Evolutionary conservation across 2,329 filamentous ascomycete species (phyloP).

Genomic region (Eutypella sp.): DNA sequence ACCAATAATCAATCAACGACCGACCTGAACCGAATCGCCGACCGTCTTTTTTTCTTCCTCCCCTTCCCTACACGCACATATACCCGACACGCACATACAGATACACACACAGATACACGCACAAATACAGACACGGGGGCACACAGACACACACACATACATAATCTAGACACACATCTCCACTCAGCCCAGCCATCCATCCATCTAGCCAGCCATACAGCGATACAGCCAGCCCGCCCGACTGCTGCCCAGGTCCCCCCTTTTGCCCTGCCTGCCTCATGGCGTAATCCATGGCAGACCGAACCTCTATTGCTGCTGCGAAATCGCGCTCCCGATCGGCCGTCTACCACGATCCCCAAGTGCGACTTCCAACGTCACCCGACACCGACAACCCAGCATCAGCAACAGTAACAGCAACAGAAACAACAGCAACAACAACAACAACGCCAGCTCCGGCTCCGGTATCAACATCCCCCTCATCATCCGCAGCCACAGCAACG

Average conservation of each 20-base stretch:
- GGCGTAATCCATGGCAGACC: slow-evolving; percentile 67
- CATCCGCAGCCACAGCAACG: not conserved
- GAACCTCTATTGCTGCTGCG: slow-evolving; percentile 42
- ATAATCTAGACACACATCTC: too few species aligned
- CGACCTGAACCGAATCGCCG: not conserved
- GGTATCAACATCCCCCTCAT: slow-evolving; percentile 2
- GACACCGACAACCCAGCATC: slow-evolving; percentile 4
- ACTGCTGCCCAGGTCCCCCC: too few species aligned
- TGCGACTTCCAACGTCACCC: slow-evolving; percentile 44
- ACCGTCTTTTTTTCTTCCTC: not conserved
- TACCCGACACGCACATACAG: too few species aligned
- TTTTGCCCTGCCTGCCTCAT: slow-evolving; percentile 46
- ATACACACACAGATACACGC: too few species aligned
- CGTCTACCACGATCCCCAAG: slow-evolving; percentile 48
- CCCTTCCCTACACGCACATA: too few species aligned
- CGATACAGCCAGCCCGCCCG: slow-evolving; percentile 11
- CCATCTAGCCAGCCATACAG: too few species aligned
- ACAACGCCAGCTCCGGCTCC: not conserved
- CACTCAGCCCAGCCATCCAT: too few species aligned
- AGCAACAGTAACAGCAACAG: not conserved
- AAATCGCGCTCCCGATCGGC: slow-evolving; percentile 46
- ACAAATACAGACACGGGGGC: too few species aligned
- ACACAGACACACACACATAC: too few species aligned
- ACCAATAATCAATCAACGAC: too few species aligned
- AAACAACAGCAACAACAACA: not conserved